phyloP scores from a whole-genome alignment of 192 early-diverging fungal species.

The Borealophlyctis nickersoniae region DNA sequence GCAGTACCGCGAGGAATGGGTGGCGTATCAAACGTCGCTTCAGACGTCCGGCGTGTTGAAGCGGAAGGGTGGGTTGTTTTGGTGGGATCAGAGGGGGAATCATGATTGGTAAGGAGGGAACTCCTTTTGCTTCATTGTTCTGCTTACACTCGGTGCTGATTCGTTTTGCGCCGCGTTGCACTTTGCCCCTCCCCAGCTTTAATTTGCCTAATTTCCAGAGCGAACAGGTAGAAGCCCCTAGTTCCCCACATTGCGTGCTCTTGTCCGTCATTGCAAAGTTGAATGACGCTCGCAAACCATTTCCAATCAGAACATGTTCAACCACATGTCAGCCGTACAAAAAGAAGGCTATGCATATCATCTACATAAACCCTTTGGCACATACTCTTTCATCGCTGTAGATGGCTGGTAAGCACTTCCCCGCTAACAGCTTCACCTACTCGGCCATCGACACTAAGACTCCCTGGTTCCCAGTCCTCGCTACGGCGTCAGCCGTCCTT shows the following conservation, averaged over 20 bases:
- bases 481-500: slow-evolving; percentile 70
- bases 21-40: slow-evolving; percentile 63
- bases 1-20: slow-evolving; percentile 84
- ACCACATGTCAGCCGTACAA: slow-evolving; percentile 34
- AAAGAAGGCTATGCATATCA: slow-evolving; percentile 20
- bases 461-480: slow-evolving; percentile 40
- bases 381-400: slow-evolving; percentile 77
- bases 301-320: slow-evolving; percentile 60
- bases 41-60: slow-evolving; percentile 44
- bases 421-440: no score
- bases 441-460: slow-evolving; percentile 14
- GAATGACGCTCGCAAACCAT: not conserved
- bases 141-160: no score
- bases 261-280: not conserved
- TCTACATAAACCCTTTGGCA: slow-evolving; percentile 63
- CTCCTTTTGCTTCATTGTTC: not conserved
- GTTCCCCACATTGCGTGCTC: no score
- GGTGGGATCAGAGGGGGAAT: slow-evolving; percentile 88
- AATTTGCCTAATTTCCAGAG: slow-evolving; percentile 62
- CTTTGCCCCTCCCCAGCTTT: slow-evolving; percentile 46
- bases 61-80: slow-evolving; percentile 59
- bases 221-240: slow-evolving; percentile 9
- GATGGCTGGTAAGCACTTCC: slow-evolving; percentile 65
- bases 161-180: no score
- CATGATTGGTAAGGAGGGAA: slow-evolving; percentile 61